Base-by-base conservation (phyloP, 2,329 filamentous ascomycete genomes). In the Blastomyces emzantsi region DNA sequence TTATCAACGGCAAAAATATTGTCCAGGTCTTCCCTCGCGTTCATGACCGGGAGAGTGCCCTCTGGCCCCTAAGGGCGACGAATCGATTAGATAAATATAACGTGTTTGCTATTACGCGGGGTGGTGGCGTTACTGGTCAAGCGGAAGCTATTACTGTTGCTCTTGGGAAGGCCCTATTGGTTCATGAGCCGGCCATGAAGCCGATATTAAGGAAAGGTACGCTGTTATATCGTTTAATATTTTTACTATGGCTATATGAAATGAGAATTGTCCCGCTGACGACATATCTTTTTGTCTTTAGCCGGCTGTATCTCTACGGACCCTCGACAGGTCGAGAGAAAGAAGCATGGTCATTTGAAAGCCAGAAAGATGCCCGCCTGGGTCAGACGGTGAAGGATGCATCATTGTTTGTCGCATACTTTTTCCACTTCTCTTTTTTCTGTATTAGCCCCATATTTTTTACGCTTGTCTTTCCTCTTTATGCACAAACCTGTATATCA, bases 361-460 rank as follows among this genome's bases (percentile, higher is more conserved):
- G 93, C 94, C 64, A 90, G 94, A 79, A 99, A 99, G 87, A 95
- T 89, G 86, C 93, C 93, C 65, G 85, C 94, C 71, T 99, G 95
- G 94, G 92, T 97, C 83, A 97, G 97, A 86, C 82, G 85, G 75
- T 87, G 69, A 77, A 67, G 63, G 62, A 62, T 62, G 67, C 45
- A n/a, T 33, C 49, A 41, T 57, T 19, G 60, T 64, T 64, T 54
- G 39, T 60, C 25, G 13, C 22, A 52, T 30, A 15, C 39, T 56
- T 63, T 51, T 56, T 56, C 58, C 17, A 43, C 19, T 19, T 63
- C 30, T 56, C 45, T 51, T 51, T 64, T 59, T 30, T 51, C 15
- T 60, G 51, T 65, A 56, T 63, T 51, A 25, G 49, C 5, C 22
- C 57, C 60, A 39, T 58, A 19, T 58, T 49, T 61, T 61, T 33